Evolutionary conservation across 148 eudicot species (phyloP), one percentile per base, ranked within the genome.

Genomic region (Fagopyrum homotropicum): DNA sequence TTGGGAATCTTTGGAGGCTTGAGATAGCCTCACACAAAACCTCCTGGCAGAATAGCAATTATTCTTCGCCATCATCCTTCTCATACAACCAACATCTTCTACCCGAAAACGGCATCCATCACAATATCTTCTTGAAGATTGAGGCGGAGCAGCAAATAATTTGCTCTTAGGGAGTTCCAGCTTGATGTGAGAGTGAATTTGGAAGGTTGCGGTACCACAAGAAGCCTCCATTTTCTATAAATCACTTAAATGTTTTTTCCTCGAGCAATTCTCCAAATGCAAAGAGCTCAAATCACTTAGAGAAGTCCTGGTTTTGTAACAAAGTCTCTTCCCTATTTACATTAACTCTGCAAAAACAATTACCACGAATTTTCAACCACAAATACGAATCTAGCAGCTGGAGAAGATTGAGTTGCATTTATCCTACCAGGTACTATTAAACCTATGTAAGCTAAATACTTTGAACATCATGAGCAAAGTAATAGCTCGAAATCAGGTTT

Each of bases 171-270:
- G 47, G 17, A 17, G 22, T 26, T 60, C 66, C 11, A n/a, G 66
- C 35, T 14, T 46, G 50, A 71, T 2, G 35, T 69, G 50, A 43
- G 73, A 71, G 16, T 51, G 52, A 4, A 72, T 52, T n/a, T 72
- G 48, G 17, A 72, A 54, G 30, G 43, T 45, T 40, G 30, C 7
- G 30, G 54, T 9, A 46, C 74, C 55, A 49, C 54, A 72, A 7
- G 35, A 45, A 46, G 55, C 74, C 35, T 72, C 55, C 74, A 72
- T 72, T 47, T 46, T 66, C 47, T 35, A 16, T 6, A 66, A 43
- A 35, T 17, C 47, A 66, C 52, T 49, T 8, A 12, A 49, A 49
- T 49, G 9, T 8, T 8, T 49, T 49, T 1, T 49, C 52, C 52
- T 49, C 52, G 22, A 59, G 11, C 35, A 59, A 59, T 59, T 59